A percentile compares a stretch with the other conserved stretches of the same genome.
Conservation (phyloP, 495 filamentous ascomycete genomes). For the Articulospora tetracladia region DNA sequence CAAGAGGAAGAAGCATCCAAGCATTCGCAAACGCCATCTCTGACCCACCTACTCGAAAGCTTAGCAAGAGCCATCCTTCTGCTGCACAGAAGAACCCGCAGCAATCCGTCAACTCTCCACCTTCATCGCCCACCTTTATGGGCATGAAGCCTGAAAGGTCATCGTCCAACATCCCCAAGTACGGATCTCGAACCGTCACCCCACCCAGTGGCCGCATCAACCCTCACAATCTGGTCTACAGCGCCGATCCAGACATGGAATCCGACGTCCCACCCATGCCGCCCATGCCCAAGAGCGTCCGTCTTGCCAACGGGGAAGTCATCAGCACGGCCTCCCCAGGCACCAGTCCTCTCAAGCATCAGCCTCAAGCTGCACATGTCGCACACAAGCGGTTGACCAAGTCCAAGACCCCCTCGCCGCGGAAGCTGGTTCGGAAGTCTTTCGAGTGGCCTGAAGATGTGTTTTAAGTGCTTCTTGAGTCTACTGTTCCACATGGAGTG, state of each 20-base stretch:
- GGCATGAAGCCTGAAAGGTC: background rate
- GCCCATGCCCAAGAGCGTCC: slow-evolving; percentile 12
- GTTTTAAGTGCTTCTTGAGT: slow-evolving; percentile 6
- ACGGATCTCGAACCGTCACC: background rate
- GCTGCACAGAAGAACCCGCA: background rate
- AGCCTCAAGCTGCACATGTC: background rate
- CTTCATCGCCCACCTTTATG: background rate
- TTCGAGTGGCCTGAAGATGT: slow-evolving; percentile 22
- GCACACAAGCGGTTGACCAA: slow-evolving; percentile 11
- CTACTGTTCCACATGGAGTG: background rate
- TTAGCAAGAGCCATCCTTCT: background rate
- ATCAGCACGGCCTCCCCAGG: slow-evolving; percentile 8
- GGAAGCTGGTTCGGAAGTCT: background rate
- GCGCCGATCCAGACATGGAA: slow-evolving; percentile 5
- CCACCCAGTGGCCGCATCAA: background rate
- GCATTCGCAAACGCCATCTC: background rate
- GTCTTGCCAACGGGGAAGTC: slow-evolving; percentile 16
- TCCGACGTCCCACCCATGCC: slow-evolving; percentile 21
- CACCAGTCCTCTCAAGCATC: background rate
- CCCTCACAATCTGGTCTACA: slow-evolving; percentile 7
- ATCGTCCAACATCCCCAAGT: background rate
- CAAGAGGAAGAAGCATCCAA: background rate
- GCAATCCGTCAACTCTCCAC: background rate
- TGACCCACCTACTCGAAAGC: background rate
- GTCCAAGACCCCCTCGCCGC: background rate